phyloP scores from a whole-genome alignment of 2,329 filamentous ascomycete species.

The Emydomyces testavorans region DNA sequence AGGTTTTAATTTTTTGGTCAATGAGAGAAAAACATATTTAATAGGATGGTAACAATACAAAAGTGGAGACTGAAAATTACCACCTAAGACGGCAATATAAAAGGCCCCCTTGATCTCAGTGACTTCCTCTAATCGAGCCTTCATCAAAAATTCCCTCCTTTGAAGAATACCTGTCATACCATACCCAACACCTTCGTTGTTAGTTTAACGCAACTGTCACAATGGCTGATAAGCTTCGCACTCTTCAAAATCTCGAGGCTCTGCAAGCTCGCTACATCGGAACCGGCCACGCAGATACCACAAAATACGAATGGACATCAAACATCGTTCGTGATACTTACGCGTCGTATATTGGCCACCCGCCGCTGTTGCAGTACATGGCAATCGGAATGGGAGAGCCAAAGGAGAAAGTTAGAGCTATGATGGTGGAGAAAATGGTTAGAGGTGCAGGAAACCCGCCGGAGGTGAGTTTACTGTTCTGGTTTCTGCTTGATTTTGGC shows the following conservation, averaged over 20 bases:
- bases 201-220: conserved; percentile 12
- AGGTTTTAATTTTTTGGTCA: too few relatives aligned
- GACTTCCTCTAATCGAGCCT: too few relatives aligned
- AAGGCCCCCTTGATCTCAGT: too few relatives aligned
- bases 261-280: conserved; percentile 93
- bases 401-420: conserved; percentile 63
- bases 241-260: conserved; percentile 92
- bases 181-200: background rate
- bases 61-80: too few relatives aligned
- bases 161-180: background rate
- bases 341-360: conserved; percentile 78
- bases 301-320: conserved; percentile 91
- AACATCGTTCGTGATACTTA: conserved; percentile 94
- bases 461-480: conserved; percentile 46
- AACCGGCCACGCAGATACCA: conserved; percentile 92
- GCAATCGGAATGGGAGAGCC: conserved; percentile 78
- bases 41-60: too few relatives aligned
- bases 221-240: conserved; percentile 92
- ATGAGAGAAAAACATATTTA: too few relatives aligned
- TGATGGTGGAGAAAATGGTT: conserved; percentile 66
- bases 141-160: too few relatives aligned
- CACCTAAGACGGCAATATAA: too few relatives aligned
- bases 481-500: too few relatives aligned
- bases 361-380: conserved; percentile 78
- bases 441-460: conserved; percentile 55